Percentiles rank a stretch among this genome's conserved stretches.
Conservation (phyloP, 371 early-diverging fungal genomes). For the Fennellomyces sp. region DNA sequence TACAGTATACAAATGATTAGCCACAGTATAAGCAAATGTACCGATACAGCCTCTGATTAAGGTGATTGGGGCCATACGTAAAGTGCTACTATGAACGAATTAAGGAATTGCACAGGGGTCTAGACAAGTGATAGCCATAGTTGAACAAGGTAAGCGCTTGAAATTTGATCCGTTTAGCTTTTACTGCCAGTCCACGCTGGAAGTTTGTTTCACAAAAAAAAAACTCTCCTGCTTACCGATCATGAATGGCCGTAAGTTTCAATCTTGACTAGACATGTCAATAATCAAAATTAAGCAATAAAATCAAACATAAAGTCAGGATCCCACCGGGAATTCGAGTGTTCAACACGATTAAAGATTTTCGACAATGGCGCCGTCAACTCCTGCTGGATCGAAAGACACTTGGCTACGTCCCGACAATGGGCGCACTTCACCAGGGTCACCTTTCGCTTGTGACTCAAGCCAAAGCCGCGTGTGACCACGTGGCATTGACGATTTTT, state of each 20-base stretch:
- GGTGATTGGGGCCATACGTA: too few relatives aligned
- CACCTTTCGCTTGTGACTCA: conserved; percentile 76
- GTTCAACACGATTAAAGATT: conserved; percentile 63
- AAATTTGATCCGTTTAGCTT: too few relatives aligned
- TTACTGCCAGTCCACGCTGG: too few relatives aligned
- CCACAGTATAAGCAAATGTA: too few relatives aligned
- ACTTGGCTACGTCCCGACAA: conserved; percentile 83
- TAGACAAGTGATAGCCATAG: too few relatives aligned
- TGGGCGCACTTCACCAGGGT: conserved; percentile 94
- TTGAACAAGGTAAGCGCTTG: too few relatives aligned
- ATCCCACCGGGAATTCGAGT: conserved; percentile 59
- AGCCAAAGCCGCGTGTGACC: conserved; percentile 66
- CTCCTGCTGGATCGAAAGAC: conserved; percentile 50
- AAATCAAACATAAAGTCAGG: conserved; percentile 16
- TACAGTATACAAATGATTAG: too few relatives aligned
- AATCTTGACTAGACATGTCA: too few relatives aligned
- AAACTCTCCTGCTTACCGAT: not conserved
- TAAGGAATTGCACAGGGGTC: too few relatives aligned
- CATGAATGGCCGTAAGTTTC: not conserved
- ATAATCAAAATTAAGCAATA: not conserved
- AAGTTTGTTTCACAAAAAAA: not conserved
- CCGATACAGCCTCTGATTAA: too few relatives aligned
- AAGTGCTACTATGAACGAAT: too few relatives aligned
- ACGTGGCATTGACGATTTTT: conserved; percentile 87
- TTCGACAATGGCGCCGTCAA: conserved; percentile 67